These are phyloP conservation scores for Schizonepeta tenuifolia DNA, from an alignment of 257 asterid genomes.

Conservation along the genomic window DNA sequence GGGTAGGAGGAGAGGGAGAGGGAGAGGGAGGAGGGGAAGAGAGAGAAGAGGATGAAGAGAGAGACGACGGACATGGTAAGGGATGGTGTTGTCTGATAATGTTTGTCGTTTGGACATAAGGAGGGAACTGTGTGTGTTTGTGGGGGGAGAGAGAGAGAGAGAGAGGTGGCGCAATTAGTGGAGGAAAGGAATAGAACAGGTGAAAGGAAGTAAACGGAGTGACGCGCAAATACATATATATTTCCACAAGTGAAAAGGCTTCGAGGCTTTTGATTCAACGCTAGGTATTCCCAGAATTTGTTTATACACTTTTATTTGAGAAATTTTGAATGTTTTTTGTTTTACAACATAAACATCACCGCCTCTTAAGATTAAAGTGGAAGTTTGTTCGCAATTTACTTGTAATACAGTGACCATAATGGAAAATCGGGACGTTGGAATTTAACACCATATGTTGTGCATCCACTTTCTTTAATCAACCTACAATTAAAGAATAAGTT, in stretches of 20 bases:
- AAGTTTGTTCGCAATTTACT: too few species aligned
- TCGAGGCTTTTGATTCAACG: background rate
- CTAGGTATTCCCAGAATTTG: too few species aligned
- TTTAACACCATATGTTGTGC: too few species aligned
- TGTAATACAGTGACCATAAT: too few species aligned
- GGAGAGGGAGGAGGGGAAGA: slow-evolving; percentile 32
- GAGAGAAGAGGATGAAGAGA: slow-evolving; percentile 36
- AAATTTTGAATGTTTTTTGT: too few species aligned
- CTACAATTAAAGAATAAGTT: too few species aligned
- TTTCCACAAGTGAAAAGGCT: background rate
- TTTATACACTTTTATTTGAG: too few species aligned
- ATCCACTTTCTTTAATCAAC: too few species aligned
- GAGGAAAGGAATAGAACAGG: slow-evolving; percentile 7
- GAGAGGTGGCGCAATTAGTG: slow-evolving; percentile 41
- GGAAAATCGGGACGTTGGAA: too few species aligned
- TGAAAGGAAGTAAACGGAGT: slow-evolving; percentile 30
- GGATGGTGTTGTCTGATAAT: slow-evolving; percentile 35
- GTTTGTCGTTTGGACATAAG: slow-evolving; percentile 40
- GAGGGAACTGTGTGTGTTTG: slow-evolving; percentile 26
- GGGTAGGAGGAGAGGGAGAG: slow-evolving; percentile 37
- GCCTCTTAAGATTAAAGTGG: too few species aligned
- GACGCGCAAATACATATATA: background rate
- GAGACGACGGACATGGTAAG: slow-evolving; percentile 35
- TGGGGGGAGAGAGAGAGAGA: slow-evolving; percentile 28
- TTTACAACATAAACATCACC: too few species aligned